These are phyloP conservation scores for Pestalotiopsis sp. DNA, from an alignment of 2,329 filamentous ascomycete species.

Conservation along the genomic window DNA sequence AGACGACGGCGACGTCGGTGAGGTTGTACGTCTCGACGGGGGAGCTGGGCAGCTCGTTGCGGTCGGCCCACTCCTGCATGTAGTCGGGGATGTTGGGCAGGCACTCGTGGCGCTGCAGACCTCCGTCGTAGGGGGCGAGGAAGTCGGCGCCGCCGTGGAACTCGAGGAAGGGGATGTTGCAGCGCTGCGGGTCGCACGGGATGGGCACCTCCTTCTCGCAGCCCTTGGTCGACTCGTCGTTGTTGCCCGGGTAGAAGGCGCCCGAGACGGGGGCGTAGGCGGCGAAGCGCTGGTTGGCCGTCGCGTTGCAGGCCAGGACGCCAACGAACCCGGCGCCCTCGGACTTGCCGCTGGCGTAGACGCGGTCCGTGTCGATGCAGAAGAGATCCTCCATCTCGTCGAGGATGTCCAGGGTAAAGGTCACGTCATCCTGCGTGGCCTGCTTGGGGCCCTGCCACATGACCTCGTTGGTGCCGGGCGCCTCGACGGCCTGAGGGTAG, in stretches of 20 bases:
- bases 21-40: conserved; percentile 2
- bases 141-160: conserved; percentile 45
- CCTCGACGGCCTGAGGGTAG: conserved; percentile 43
- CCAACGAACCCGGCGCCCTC: conserved; percentile 57
- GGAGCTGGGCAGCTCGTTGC: conserved; percentile 11
- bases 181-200: conserved; percentile 30
- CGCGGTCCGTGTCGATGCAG: conserved; percentile 45
- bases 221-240: conserved; percentile 17
- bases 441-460: conserved; percentile 47
- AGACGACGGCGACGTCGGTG: not conserved
- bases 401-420: conserved; percentile 47
- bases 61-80: conserved; percentile 23
- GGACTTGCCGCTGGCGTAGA: conserved; percentile 54
- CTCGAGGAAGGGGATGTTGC: conserved; percentile 42
- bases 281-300: conserved; percentile 43
- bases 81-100: conserved; percentile 26
- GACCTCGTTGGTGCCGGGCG: conserved; percentile 20
- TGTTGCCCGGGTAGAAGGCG: conserved; percentile 43
- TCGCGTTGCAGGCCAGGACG: conserved; percentile 41
- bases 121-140: conserved; percentile 43
- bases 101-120: conserved; percentile 21
- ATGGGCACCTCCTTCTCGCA: not conserved
- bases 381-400: conserved; percentile 39
- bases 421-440: conserved; percentile 40
- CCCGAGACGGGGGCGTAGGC: conserved; percentile 53